Evolutionary conservation across 2,329 filamentous ascomycete genomes (phyloP).

Genomic region (Taxawa tesnikishii): DNA sequence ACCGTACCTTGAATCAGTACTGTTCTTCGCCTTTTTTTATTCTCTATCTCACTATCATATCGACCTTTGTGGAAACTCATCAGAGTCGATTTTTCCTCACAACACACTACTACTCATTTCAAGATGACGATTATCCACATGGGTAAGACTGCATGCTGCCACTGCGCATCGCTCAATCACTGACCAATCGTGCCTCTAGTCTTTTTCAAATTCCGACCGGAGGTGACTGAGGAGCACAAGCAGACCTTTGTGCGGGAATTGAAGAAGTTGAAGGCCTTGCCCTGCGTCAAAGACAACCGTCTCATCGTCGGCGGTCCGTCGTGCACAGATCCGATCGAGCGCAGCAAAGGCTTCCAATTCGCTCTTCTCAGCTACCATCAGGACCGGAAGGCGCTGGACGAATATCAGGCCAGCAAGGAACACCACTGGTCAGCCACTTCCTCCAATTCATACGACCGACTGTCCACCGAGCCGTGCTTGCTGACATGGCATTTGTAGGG

Average conservation of each 20-base stretch:
- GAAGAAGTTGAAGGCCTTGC: slow-evolving; percentile 35
- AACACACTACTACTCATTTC: too few species aligned
- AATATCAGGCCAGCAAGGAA: slow-evolving; percentile 41
- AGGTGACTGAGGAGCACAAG: slow-evolving; percentile 30
- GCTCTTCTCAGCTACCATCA: slow-evolving; percentile 41
- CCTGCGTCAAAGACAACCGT: slow-evolving; percentile 36
- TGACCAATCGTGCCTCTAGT: too few species aligned
- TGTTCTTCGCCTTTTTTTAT: too few species aligned
- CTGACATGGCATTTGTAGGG: slow-evolving; percentile 22
- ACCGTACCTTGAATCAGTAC: too few species aligned
- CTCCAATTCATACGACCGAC: too few species aligned
- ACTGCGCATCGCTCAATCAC: too few species aligned
- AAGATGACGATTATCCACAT: too few species aligned
- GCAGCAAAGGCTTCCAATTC: slow-evolving; percentile 42
- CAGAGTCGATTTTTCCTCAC: too few species aligned
- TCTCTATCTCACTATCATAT: too few species aligned
- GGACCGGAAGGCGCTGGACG: slow-evolving; percentile 30
- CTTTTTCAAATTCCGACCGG: slow-evolving; percentile 36
- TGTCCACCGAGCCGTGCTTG: too few species aligned
- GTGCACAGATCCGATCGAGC: slow-evolving; percentile 38
- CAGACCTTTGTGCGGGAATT: slow-evolving; percentile 34
- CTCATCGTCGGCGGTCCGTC: slow-evolving; percentile 42
- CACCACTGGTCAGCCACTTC: slow-evolving; percentile 36
- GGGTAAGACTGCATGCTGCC: too few species aligned
- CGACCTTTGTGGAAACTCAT: too few species aligned